These are phyloP conservation scores for Pseudocercospora macadamiae DNA, from an alignment of 2,329 filamentous ascomycete genomes.

Conservation along the genomic window DNA sequence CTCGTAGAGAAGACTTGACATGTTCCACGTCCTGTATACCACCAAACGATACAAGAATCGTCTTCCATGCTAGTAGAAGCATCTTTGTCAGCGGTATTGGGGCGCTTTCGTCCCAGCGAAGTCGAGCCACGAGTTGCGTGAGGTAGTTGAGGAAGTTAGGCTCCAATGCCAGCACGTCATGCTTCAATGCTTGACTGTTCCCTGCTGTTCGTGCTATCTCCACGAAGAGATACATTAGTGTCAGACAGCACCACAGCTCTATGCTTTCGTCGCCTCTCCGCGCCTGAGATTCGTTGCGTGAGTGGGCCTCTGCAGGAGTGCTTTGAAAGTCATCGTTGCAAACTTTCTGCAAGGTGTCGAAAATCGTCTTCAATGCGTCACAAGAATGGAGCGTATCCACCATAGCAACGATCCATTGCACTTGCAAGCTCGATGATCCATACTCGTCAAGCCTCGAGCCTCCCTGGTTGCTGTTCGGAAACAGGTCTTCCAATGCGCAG, in stretches of 20 bases:
- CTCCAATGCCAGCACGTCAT: constrained; percentile 39
- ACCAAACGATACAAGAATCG: constrained; percentile 82
- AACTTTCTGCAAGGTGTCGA: constrained; percentile 41
- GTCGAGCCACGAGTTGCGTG: constrained; percentile 58
- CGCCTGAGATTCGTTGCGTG: constrained; percentile 32
- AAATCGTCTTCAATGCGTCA: constrained; percentile 45
- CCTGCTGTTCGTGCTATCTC: constrained; percentile 45
- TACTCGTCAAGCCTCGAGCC: constrained; percentile 39
- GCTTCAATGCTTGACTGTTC: constrained; percentile 33
- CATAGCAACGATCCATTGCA: constrained; percentile 50
- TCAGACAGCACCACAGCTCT: constrained; percentile 55
- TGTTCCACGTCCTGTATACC: constrained; percentile 72
- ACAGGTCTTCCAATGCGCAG: constrained; percentile 31
- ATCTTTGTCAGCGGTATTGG: constrained; percentile 56
- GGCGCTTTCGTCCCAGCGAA: constrained; percentile 63
- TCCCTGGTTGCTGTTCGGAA: constrained; percentile 26
- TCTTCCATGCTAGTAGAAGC: constrained; percentile 87
- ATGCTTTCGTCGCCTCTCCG: constrained; percentile 36
- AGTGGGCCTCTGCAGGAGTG: constrained; percentile 23
- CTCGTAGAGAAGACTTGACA: constrained; percentile 72
- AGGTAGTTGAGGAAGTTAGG: constrained; percentile 74
- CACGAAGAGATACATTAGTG: constrained; percentile 53
- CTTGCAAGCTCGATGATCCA: constrained; percentile 44
- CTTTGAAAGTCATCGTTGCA: constrained; percentile 35
- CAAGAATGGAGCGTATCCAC: constrained; percentile 46